Conservation (phyloP, 2,329 filamentous ascomycete species). For the Calonectria pseudoturangicola region DNA sequence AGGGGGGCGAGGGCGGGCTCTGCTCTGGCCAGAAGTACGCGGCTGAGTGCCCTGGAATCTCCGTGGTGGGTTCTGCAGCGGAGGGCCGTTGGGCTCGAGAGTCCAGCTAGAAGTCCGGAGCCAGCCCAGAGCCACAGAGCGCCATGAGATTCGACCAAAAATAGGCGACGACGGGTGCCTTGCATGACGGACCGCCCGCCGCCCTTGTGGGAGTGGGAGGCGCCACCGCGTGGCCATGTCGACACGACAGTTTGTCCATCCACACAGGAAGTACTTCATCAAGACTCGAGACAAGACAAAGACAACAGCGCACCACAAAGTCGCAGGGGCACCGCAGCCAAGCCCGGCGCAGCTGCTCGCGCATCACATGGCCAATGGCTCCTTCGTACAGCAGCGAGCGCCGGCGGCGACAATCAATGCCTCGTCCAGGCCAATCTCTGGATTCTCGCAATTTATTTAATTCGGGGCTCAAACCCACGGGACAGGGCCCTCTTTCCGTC, state of each 20-base stretch:
- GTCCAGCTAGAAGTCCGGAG: too few species aligned
- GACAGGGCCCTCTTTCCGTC: slow-evolving; percentile 23
- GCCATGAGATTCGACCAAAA: slow-evolving; percentile 13
- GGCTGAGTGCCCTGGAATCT: slow-evolving; percentile 40
- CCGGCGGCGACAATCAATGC: slow-evolving; percentile 18
- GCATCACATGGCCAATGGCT: not conserved
- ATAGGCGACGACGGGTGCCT: slow-evolving; percentile 48
- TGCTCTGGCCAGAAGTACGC: slow-evolving; percentile 15
- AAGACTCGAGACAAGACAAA: slow-evolving; percentile 18
- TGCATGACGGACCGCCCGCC: slow-evolving; percentile 33
- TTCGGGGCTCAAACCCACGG: slow-evolving; percentile 34
- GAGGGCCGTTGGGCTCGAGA: too few species aligned
- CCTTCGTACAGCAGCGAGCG: slow-evolving; percentile 7
- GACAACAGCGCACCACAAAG: slow-evolving; percentile 1
- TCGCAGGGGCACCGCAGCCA: not conserved
- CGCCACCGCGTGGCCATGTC: slow-evolving; percentile 41
- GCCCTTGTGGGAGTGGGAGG: slow-evolving; percentile 40
- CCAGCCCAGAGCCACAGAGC: too few species aligned
- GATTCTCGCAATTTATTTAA: slow-evolving; percentile 34
- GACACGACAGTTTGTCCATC: not conserved
- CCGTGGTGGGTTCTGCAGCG: slow-evolving; percentile 8
- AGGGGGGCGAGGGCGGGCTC: slow-evolving; percentile 30
- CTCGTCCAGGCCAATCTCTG: slow-evolving; percentile 14
- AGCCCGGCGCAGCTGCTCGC: not conserved
- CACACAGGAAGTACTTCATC: not conserved